Evolutionary conservation across 2,329 filamentous ascomycete species (phyloP), one percentile per base, ranked within the genome.

Genomic region (Pseudocercospora musae): DNA sequence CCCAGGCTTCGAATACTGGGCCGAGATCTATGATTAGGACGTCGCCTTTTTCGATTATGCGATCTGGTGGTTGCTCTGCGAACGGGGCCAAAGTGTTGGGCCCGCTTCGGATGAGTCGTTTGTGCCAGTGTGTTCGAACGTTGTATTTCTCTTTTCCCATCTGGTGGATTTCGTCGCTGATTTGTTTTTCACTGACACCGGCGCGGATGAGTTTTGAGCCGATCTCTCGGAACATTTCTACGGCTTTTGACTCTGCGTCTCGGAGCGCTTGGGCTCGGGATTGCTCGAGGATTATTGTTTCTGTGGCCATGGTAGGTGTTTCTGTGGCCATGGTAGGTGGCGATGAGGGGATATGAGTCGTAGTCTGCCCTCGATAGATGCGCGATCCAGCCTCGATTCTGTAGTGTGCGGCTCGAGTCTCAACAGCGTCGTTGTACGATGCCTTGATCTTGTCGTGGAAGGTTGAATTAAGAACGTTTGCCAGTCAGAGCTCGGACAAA

Each of bases 11-110:
- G 60, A 84, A 83, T 0, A 84, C 81, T 0, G 82, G 81, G 0
- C 82, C 82, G 1, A 84, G 73, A 63, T 84, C 82, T 33, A 84
- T 78, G 60, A 81, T 78, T 2, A 84, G 71, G 54, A 84, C 84
- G 59, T 84, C 82, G 57, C 82, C 80, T 2, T 71, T 68, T 62
- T 79, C 66, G 53, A 84, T 78, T 31, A 78, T 69, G 3, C 81
- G 79, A 64, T 83, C 80, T 0, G 81, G 79, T 0, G 81, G 80
- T 66, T 82, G 82, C 2, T 82, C 81, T 3, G 73, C 70, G 59
- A 81, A 84, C 0, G 81, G 81, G 1, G 70, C 63, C 3, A 84
- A 65, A 0, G 81, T 84, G 69, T 84, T 82, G 4, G 79, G 78
- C 0, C 81, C 82, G 63, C 79, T 81, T 7, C 82, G 74, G 33